Conservation (phyloP, 1,284 basidiomycete species). For the Testicularia cyperi region DNA sequence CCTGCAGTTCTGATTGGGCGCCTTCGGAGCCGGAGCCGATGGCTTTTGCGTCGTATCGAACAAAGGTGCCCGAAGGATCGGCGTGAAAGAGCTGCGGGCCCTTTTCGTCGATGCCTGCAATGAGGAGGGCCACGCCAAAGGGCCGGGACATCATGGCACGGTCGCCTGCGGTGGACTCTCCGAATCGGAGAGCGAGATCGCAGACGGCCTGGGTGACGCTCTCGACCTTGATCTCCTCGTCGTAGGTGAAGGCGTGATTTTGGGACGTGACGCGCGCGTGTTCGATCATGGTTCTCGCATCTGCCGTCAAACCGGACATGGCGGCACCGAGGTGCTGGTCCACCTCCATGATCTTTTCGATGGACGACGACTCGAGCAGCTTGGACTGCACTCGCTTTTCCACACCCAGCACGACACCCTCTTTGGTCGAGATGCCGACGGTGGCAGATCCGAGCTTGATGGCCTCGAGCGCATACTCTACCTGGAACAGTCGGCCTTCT, state of each 20-base stretch:
- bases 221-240: constrained; percentile 87
- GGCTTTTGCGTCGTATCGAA: constrained; percentile 95
- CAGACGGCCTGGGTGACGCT: constrained; percentile 91
- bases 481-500: constrained; percentile 90
- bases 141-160: constrained; percentile 92
- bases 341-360: constrained; percentile 99
- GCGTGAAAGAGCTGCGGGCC: constrained; percentile 92
- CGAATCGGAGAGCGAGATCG: constrained; percentile 93
- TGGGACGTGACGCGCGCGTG: constrained; percentile 90
- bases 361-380: constrained; percentile 88
- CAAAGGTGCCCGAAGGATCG: constrained; percentile 98
- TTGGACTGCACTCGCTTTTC: constrained; percentile 99
- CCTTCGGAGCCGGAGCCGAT: constrained; percentile 98
- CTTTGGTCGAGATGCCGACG: constrained; percentile 71
- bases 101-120: constrained; percentile 92
- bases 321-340: constrained; percentile 94
- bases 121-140: constrained; percentile 94
- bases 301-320: constrained; percentile 96
- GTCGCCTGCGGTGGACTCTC: constrained; percentile 92
- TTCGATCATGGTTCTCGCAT: constrained; percentile 99
- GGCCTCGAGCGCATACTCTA: constrained; percentile 87
- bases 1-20: constrained; percentile 93
- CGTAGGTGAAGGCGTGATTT: constrained; percentile 95
- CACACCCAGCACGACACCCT: constrained; percentile 90
- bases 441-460: constrained; percentile 82